Base-by-base conservation (phyloP, 768 basidiomycete species). In the Tulasnella sp. region DNA sequence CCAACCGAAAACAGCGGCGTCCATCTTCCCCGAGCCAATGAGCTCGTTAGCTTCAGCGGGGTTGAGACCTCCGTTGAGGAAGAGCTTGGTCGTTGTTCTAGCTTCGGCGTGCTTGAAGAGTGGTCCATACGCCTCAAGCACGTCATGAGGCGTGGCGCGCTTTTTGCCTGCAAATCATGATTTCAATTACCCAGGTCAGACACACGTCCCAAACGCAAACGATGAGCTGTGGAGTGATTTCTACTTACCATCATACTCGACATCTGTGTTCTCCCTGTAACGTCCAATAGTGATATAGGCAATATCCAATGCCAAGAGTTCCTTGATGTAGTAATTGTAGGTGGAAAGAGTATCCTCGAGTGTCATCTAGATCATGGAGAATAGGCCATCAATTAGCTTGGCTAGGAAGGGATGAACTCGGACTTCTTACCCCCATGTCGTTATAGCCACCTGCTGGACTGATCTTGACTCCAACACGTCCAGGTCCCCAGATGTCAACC, bases 401-500 rank as follows among this genome's bases (percentile, higher is more conserved):
- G 38, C 39, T 56, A 52, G 14, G 44, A 44, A 31, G 40, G 36
- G 87, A 87, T 68, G 80, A 27, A 76, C 87, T 74, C 21, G 1
- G 73, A 3, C 21, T 40, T 7, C 73, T 39, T 31, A 74, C 73
- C 73, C 73, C 87, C 36, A 88, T 83, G 79, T 88, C 89, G 80
- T 89, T 89, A 81, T 86, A 87, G 8, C 87, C 87, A 27, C 87
- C 87, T 79, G 81, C 84, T 16, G 88, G 89, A 78, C 83, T 87
- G 27, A 89, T 73, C 80, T 89, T 89, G 72, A 89, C 80, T 2
- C 86, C 86, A 39, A 89, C 87, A 44, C 84, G 82, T 39, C 88
- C 87, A 9, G 84, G 81, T 1, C 88, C 89, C 80, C 87, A 89
- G 56, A 89, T 85, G 18, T 84, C 83, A 72, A 83, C 78, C 75